phyloP scores from a whole-genome alignment of 1,284 basidiomycete species.

The Bondarzewia mesenterica region DNA sequence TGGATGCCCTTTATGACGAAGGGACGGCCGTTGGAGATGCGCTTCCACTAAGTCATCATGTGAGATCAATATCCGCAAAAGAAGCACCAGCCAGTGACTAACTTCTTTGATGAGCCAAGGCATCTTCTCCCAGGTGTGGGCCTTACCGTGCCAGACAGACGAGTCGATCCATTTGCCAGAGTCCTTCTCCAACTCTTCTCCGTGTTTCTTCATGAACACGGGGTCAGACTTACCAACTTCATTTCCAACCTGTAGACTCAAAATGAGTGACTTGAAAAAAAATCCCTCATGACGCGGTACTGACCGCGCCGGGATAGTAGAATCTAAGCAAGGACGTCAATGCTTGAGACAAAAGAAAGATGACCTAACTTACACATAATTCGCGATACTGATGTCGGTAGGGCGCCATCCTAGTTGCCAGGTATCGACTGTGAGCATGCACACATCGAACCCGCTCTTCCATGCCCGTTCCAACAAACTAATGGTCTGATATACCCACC shows the following conservation, averaged over 20 bases:
- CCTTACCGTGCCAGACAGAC: conserved; percentile 50
- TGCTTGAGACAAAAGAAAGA: not conserved
- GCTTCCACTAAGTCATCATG: conserved; percentile 39
- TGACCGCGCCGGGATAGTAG: conserved; percentile 29
- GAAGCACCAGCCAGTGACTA: not conserved
- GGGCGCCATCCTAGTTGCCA: conserved; percentile 56
- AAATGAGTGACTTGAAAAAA: not conserved
- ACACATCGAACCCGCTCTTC: conserved; percentile 42
- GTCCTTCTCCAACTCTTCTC: conserved; percentile 35
- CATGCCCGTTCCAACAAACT: conserved; percentile 40
- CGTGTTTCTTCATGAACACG: conserved; percentile 44
- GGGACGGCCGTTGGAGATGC: conserved; percentile 42
- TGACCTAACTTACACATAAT: conserved; percentile 31
- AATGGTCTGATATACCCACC: conserved; percentile 24
- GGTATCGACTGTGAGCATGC: conserved; percentile 51
- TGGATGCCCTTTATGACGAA: conserved; percentile 55
- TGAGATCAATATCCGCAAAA: not conserved
- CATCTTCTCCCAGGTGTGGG: conserved; percentile 49
- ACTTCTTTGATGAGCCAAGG: conserved; percentile 38
- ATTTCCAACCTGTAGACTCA: conserved; percentile 25
- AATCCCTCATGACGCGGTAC: not conserved
- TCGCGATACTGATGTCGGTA: conserved; percentile 44
- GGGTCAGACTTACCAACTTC: conserved; percentile 47
- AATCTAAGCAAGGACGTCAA: conserved; percentile 19
- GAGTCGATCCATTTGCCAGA: conserved; percentile 47